Conservation (phyloP, 208 protist species). For the Wallacemonas sp. region DNA sequence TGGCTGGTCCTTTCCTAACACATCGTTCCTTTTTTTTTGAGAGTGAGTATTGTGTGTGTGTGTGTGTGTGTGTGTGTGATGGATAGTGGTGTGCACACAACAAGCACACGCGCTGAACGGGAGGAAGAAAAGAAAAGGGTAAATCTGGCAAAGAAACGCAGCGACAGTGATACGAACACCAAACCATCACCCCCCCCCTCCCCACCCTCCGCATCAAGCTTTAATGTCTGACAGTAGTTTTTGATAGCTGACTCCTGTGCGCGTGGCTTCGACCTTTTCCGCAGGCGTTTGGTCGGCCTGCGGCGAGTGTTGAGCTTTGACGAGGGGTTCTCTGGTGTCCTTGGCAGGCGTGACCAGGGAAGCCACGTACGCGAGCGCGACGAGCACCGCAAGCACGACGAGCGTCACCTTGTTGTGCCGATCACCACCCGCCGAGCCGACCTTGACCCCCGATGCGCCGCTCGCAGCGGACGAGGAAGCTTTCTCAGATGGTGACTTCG, state of each 20-base stretch:
- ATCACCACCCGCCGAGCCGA: neutral
- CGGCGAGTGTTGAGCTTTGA: neutral
- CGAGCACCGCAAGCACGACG: neutral
- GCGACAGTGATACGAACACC: too few species aligned
- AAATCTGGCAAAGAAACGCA: too few species aligned
- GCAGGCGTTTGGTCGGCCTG: neutral
- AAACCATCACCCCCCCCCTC: too few species aligned
- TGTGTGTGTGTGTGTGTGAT: too few species aligned
- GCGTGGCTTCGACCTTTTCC: neutral
- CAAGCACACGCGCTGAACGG: too few species aligned
- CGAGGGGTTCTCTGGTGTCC: neutral
- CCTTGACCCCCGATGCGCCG: too few species aligned
- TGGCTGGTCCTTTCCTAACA: too few species aligned
- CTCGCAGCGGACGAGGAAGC: neutral
- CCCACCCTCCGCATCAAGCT: too few species aligned
- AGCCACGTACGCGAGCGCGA: neutral
- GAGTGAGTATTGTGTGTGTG: too few species aligned
- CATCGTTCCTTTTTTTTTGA: too few species aligned
- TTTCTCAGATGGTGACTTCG: neutral
- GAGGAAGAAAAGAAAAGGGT: too few species aligned
- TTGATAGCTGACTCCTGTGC: neutral
- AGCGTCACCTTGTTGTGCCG: neutral
- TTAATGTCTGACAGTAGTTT: conserved; percentile 3
- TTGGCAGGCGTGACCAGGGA: neutral
- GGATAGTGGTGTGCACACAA: too few species aligned